Evolutionary conservation across 1,284 basidiomycete genomes (phyloP).

Genomic region (Ganoderma lucidum): DNA sequence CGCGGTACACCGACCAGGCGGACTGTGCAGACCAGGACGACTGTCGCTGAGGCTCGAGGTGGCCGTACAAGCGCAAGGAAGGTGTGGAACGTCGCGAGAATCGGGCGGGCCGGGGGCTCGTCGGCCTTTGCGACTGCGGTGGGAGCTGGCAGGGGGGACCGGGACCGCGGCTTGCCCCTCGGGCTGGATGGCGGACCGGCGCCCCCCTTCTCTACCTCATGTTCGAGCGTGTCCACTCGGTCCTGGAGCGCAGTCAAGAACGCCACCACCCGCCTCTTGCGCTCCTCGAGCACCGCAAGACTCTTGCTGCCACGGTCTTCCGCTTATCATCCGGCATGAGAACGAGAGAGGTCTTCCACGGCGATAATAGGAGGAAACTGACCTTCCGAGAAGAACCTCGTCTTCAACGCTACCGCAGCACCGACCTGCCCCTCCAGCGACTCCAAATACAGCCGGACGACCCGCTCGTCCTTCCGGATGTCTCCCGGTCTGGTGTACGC

Average conservation of each 20-base stretch:
- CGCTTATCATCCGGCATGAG: not conserved
- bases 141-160: too few species aligned
- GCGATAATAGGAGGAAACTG: not conserved
- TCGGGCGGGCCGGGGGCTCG: not conserved
- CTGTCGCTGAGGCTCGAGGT: not conserved
- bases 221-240: not conserved
- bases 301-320: not conserved
- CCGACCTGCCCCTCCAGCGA: not conserved
- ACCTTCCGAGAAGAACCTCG: not conserved
- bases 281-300: not conserved
- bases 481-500: not conserved
- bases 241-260: conserved; percentile 1
- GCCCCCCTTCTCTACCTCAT: not conserved
- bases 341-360: not conserved
- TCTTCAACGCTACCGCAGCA: conserved; percentile 8
- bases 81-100: conserved; percentile 3
- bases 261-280: not conserved
- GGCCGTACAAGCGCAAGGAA: not conserved
- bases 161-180: not conserved
- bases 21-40: not conserved
- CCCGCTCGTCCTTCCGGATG: not conserved
- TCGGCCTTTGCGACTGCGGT: not conserved
- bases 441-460: not conserved
- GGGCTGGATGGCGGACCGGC: not conserved
- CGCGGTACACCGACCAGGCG: not conserved